Evolutionary conservation across 2,329 filamentous ascomycete genomes (phyloP).

Genomic region (Diplodia scrobiculata): DNA sequence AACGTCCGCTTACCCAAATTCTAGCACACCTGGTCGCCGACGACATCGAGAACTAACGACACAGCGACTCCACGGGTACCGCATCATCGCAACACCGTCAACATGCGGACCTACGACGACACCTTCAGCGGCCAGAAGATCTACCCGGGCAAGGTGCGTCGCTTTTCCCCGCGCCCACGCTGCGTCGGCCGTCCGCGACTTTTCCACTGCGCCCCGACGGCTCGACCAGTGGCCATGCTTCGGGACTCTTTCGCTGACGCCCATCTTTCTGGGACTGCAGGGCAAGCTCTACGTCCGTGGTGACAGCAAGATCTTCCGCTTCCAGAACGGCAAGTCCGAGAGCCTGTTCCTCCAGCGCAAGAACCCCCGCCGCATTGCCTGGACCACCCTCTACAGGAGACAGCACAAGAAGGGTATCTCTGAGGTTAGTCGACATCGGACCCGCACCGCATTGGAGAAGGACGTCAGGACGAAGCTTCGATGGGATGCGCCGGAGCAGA

Average conservation of each 20-base stretch:
- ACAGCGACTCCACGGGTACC: constrained; percentile 43
- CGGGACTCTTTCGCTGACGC: constrained; percentile 17
- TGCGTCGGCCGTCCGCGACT: not conserved
- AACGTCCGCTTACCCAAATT: constrained; percentile 35
- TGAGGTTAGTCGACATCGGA: constrained; percentile 69
- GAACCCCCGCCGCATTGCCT: constrained; percentile 99
- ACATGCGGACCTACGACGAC: constrained; percentile 77
- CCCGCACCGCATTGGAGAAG: not conserved
- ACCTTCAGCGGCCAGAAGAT: constrained; percentile 76
- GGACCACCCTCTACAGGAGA: constrained; percentile 97
- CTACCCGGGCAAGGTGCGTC: constrained; percentile 75
- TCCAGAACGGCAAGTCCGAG: constrained; percentile 99
- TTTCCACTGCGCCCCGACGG: not conserved
- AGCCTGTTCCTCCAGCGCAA: constrained; percentile 99
- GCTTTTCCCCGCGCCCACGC: constrained; percentile 7
- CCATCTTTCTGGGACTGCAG: constrained; percentile 53
- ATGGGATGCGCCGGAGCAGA: not conserved
- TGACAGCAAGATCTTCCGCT: constrained; percentile 99
- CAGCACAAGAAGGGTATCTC: constrained; percentile 99
- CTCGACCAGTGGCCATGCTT: not conserved
- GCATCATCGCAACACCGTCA: constrained; percentile 52
- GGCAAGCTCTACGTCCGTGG: constrained; percentile 99
- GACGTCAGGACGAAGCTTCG: not conserved
- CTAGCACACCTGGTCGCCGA: constrained; percentile 36
- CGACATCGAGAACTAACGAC: constrained; percentile 38